Base-by-base conservation (phyloP, 148 eudicot genomes). In the Chenopodium berlandieri region DNA sequence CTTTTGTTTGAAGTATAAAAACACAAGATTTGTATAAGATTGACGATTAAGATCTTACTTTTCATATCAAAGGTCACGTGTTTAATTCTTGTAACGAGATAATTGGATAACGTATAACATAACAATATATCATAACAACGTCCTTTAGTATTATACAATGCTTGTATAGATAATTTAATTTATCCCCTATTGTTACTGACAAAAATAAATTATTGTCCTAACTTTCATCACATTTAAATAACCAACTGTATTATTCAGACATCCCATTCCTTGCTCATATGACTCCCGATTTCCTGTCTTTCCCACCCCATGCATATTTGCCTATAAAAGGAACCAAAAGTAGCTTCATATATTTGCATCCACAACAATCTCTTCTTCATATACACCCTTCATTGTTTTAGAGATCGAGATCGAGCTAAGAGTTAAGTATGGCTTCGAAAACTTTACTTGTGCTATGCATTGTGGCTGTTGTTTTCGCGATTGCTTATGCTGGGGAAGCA, bases 371-470 rank as follows among this genome's bases (percentile, higher is more conserved):
- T 73, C 48, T 30, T 19, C 10, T 40, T 20, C 30, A 58, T 73
- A 2, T 23, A 22, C 13, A 34, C 14, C 54, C 12, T 40, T 40
- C 8, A 40, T 40, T 40, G 44, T 40, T 40, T 5, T 6, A 40
- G 44, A 40, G 44, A 40, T 40, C 44, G 25, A 10, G 17, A 13
- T 14, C 14, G 30, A 23, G 8, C 20, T 17, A 17, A 22, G 17
- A 20, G 5, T 20, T 62, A 20, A 74, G 19, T 22, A 75, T 75
- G 78, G 78, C 48, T 76, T 76, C 68, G 3, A 76, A 37, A 64
- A 23, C 48, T 60, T 76, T 76, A 31, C 48, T 76, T 76, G 10
- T 76, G 14, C 50, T 76, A 20, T 76, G 67, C n/a, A 20, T 76
- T 60, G 23, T 76, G n/a, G 48, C 78, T 13, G 22, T 76, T 31